These are phyloP conservation scores for Cucumis cinereus DNA, from an alignment of 306 rosid species.

Conservation along the genomic window DNA sequence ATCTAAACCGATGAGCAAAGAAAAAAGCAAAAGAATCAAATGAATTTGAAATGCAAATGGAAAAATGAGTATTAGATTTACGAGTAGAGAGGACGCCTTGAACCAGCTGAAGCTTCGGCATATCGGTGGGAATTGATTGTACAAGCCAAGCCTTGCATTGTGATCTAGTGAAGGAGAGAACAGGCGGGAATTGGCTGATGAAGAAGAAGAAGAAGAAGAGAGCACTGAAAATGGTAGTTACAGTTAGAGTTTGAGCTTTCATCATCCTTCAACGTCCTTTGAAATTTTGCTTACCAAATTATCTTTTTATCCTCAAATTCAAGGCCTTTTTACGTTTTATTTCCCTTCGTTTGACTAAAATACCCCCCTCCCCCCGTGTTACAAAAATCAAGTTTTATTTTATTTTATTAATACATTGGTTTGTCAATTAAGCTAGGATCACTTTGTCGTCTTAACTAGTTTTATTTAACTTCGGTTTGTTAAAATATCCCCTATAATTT, in stretches of 20 bases:
- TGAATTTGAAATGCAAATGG: background rate
- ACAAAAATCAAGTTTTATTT: too few species aligned
- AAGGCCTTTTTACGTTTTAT: too few species aligned
- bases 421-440: too few species aligned
- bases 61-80: background rate
- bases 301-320: too few species aligned
- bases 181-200: slow-evolving; percentile 17
- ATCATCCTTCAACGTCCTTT: background rate
- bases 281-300: too few species aligned
- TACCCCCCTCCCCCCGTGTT: too few species aligned
- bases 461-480: too few species aligned
- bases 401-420: too few species aligned
- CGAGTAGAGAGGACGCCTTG: slow-evolving; percentile 71
- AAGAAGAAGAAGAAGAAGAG: slow-evolving; percentile 13
- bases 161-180: slow-evolving; percentile 9
- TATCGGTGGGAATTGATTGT: slow-evolving; percentile 80
- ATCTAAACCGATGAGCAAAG: background rate
- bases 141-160: slow-evolving; percentile 82
- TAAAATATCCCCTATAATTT: too few species aligned
- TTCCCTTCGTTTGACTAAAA: too few species aligned
- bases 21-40: background rate
- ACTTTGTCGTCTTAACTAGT: too few species aligned
- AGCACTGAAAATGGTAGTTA: background rate
- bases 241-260: background rate
- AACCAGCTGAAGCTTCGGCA: slow-evolving; percentile 55